These are phyloP conservation scores for Talaromyces borbonicus DNA, from an alignment of 495 filamentous ascomycete genomes.

Conservation along the genomic window DNA sequence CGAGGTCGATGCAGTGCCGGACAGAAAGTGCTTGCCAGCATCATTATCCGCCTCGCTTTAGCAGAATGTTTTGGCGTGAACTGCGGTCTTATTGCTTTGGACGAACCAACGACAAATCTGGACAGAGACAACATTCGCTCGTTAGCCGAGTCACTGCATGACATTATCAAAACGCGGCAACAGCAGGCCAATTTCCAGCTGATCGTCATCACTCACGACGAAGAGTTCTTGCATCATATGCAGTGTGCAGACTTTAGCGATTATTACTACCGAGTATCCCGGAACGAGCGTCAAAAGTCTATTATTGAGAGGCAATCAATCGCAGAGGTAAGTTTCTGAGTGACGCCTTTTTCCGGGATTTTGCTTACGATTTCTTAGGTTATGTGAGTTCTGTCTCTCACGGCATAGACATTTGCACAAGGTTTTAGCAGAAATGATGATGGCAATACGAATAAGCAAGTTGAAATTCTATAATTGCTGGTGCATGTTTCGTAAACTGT, in stretches of 20 bases:
- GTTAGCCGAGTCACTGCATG: constrained; percentile 72
- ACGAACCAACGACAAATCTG: constrained; percentile 97
- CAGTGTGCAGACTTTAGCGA: constrained; percentile 90
- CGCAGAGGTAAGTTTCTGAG: constrained; percentile 33
- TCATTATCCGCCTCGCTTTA: constrained; percentile 94
- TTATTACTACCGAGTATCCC: constrained; percentile 74
- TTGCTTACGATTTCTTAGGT: not conserved
- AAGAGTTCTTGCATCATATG: constrained; percentile 92
- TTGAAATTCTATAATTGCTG: too few species aligned
- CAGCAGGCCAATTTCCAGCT: constrained; percentile 92
- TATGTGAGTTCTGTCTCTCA: not conserved
- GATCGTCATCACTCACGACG: constrained; percentile 98
- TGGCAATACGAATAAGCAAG: too few species aligned
- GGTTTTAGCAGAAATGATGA: too few species aligned
- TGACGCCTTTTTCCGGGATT: not conserved
- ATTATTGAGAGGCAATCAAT: constrained; percentile 68
- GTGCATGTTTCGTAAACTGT: too few species aligned
- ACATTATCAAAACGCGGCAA: constrained; percentile 77
- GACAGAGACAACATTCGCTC: constrained; percentile 89
- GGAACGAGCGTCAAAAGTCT: constrained; percentile 80
- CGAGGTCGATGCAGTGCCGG: constrained; percentile 93
- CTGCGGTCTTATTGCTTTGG: constrained; percentile 92
- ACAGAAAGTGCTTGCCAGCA: constrained; percentile 91
- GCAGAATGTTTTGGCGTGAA: constrained; percentile 96
- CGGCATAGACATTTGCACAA: not conserved